Base-by-base conservation (phyloP, 306 rosid genomes). In the Vicia sativa region DNA sequence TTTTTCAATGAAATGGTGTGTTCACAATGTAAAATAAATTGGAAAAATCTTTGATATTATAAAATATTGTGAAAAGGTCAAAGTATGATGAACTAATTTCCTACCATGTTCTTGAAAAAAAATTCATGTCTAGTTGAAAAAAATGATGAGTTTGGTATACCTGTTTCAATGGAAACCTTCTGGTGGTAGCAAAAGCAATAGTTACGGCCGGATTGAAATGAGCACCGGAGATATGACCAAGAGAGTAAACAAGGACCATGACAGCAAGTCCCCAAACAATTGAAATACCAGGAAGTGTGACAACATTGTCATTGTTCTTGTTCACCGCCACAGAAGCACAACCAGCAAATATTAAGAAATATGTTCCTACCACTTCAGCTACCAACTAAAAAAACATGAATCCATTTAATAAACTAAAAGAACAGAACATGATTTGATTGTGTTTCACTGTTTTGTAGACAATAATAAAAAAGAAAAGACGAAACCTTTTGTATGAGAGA, bases 201-300 rank as follows among this genome's bases (percentile, higher is more conserved):
- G 97, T 93, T 76, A 93, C 92, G 0, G 99, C 95, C 1, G 97
- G 99, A 19, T 90, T 90, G 41, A 93, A 90, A 79, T 93, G 96
- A 35, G 96, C 96, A 62, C 98, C 96, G 1, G 96, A 92, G 65
- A 92, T 90, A 26, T 92, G 98, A 11, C 96, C 96, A 11, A 90
- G 83, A 2, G 96, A 82, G 68, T 90, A 92, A 52, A 90, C 62
- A 71, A 88, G 65, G 3, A 86, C 96, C 83, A 66, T 82, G 10
- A 88, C 99, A 19, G 14, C 85, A 9, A 93, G 65, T 6, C 99
- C 99, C 97, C 99, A 93, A 23, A 60, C 73, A 6, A 87, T 81
- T n/a, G 91, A 14, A 18, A 88, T 76, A 48, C 97, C 97, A 0
- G 96, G 96, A 49, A 61, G 71, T 16, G 89, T 85, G 19, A 88